phyloP scores from a whole-genome alignment of 2,329 filamentous ascomycete species.

The Nemania sp. region DNA sequence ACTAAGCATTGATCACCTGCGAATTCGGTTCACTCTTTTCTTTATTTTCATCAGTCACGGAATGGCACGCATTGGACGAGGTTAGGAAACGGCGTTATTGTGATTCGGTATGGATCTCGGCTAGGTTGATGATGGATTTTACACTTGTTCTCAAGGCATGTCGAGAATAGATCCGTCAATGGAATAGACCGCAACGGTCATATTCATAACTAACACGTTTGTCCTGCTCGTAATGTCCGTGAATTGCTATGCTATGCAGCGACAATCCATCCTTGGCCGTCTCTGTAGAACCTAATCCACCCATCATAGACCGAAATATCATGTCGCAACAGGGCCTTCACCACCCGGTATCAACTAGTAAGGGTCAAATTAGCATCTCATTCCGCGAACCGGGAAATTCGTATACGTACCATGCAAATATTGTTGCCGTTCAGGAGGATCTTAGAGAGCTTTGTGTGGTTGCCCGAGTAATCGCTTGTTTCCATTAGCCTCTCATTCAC shows the following conservation, averaged over 20 bases:
- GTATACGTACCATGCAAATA: conserved; percentile 86
- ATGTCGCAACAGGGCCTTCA: conserved; percentile 62
- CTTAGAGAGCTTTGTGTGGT: conserved; percentile 87
- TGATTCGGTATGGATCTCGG: conserved; percentile 13
- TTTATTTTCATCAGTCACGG: conserved; percentile 17
- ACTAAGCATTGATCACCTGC: no score
- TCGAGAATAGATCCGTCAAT: conserved; percentile 10
- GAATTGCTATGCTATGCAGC: not conserved
- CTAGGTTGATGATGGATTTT: conserved; percentile 6
- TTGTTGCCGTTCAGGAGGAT: conserved; percentile 98
- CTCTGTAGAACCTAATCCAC: not conserved
- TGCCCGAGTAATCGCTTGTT: conserved; percentile 82
- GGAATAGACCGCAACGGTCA: conserved; percentile 7
- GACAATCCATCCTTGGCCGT: not conserved
- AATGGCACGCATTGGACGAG: conserved; percentile 16
- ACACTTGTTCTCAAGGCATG: conserved; percentile 9
- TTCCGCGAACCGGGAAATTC: not conserved
- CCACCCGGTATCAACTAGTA: conserved; percentile 74
- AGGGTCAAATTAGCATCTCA: conserved; percentile 14
- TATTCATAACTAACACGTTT: conserved; percentile 10
- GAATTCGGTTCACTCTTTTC: conserved; percentile 17
- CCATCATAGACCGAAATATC: conserved; percentile 17
- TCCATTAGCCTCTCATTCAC: conserved; percentile 30
- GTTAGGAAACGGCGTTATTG: conserved; percentile 20
- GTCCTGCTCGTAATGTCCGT: conserved; percentile 16